Evolutionary conservation across 1,284 basidiomycete genomes (phyloP).

Genomic region (Anthracocystis walkeri): DNA sequence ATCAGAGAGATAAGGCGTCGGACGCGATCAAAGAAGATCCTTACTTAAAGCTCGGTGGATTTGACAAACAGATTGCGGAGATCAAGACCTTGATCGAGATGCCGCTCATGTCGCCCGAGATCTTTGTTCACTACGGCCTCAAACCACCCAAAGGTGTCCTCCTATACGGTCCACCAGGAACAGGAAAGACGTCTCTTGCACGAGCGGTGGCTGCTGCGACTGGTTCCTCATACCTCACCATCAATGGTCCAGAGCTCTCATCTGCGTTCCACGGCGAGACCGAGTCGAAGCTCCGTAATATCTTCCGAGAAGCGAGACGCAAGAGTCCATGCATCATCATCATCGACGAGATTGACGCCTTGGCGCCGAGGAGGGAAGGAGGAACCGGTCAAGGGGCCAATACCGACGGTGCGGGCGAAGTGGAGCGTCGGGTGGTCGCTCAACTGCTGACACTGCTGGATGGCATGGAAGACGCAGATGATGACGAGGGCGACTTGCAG

Average conservation of each 20-base stretch:
- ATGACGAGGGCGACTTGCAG: slow-evolving; percentile 45
- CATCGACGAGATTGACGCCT: slow-evolving; percentile 94
- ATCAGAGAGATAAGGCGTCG: neutral
- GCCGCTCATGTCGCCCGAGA: slow-evolving; percentile 86
- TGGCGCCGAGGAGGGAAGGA: slow-evolving; percentile 90
- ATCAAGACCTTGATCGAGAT: slow-evolving; percentile 95
- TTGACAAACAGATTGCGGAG: slow-evolving; percentile 86
- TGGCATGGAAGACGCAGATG: slow-evolving; percentile 75
- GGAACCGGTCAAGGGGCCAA: slow-evolving; percentile 80
- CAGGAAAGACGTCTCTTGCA: slow-evolving; percentile 69
- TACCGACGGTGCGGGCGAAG: slow-evolving; percentile 74
- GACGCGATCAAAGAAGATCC: slow-evolving; percentile 46
- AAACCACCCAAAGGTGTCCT: slow-evolving; percentile 67
- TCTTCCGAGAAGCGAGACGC: slow-evolving; percentile 85
- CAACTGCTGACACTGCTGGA: slow-evolving; percentile 95
- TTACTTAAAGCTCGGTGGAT: slow-evolving; percentile 83
- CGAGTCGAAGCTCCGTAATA: slow-evolving; percentile 86
- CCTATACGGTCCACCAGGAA: slow-evolving; percentile 69
- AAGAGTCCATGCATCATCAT: slow-evolving; percentile 87
- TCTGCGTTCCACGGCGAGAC: slow-evolving; percentile 97
- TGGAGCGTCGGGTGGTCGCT: slow-evolving; percentile 94
- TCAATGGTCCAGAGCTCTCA: slow-evolving; percentile 94
- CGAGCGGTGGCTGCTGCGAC: slow-evolving; percentile 62
- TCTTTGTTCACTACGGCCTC: slow-evolving; percentile 85
- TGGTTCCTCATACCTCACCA: slow-evolving; percentile 68